phyloP scores from a whole-genome alignment of 495 filamentous ascomycete genomes.

The Podospora anserina region DNA sequence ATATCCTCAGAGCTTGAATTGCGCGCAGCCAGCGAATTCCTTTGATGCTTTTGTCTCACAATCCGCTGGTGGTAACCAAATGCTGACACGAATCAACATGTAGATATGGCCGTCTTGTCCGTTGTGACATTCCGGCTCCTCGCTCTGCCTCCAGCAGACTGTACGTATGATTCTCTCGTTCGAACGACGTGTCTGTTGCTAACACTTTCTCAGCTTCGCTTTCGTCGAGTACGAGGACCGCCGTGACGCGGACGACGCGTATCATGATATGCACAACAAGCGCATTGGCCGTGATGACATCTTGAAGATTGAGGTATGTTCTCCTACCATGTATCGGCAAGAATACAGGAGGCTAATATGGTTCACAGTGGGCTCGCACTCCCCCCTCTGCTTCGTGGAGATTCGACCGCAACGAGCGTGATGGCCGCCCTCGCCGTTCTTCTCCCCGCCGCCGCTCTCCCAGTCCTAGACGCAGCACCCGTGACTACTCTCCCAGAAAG shows the following conservation, averaged over 20 bases:
- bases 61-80: slow-evolving; percentile 24
- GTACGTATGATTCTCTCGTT: slow-evolving; percentile 57
- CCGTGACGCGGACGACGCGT: slow-evolving; percentile 98
- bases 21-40: slow-evolving; percentile 25
- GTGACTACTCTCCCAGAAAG: slow-evolving; percentile 85
- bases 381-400: slow-evolving; percentile 98
- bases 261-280: slow-evolving; percentile 99
- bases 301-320: slow-evolving; percentile 90
- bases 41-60: slow-evolving; percentile 15
- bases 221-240: slow-evolving; percentile 99
- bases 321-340: slow-evolving; percentile 6
- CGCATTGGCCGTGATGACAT: slow-evolving; percentile 93
- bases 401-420: slow-evolving; percentile 63
- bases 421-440: slow-evolving; percentile 59
- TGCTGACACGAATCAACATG: slow-evolving; percentile 40
- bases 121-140: slow-evolving; percentile 97
- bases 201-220: slow-evolving; percentile 65
- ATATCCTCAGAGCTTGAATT: slow-evolving; percentile 27
- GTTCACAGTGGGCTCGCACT: slow-evolving; percentile 86
- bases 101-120: slow-evolving; percentile 97
- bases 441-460: slow-evolving; percentile 72
- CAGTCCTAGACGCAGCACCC: slow-evolving; percentile 71
- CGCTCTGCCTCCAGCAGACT: slow-evolving; percentile 87
- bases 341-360: slow-evolving; percentile 12
- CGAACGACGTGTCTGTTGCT: background rate